Evolutionary conservation across 108 stramenopile genomes (phyloP), one percentile per base, ranked within the genome.

Genomic region (Skeletonema marinoi): DNA sequence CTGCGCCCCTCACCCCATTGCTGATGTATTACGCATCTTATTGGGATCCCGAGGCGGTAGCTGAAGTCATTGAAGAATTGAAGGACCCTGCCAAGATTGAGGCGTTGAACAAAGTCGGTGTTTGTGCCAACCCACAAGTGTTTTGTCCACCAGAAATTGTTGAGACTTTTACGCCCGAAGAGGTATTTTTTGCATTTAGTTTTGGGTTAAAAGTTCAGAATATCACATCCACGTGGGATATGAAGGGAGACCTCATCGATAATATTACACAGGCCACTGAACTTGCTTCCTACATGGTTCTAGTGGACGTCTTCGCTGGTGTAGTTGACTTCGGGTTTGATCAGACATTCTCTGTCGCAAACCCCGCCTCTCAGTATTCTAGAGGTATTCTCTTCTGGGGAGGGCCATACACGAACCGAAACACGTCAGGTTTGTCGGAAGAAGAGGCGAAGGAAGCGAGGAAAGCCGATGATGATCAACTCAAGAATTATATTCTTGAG

Each of bases 301-400:
- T 80, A 35, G 78, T 85, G 13, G 77, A 83, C 31, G 12, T 75
- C 6, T 75, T 65, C 39, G 75, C 70, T 42, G 74, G 72, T 38
- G 65, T 68, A 14, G 85, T 88, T 7, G 78, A 78, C 32, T 88
- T 83, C 74, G 81, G 78, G 2, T 85, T 78, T 46, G 84, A 85
- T 62, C 64, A 68, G 31, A 19, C 46, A 3, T 88, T 88, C 33
- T 70, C 71, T 25, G 59, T 74, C 21, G 65, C 68, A 11, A 85
- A 85, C 50, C 87, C 78, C 0, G 65, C 76, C 6, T 73, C 81
- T 21, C 74, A 58, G 71, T 85, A 79, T 61, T 83, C 85, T 2
- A 48, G 87, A 6, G 77, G 77, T 6, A 83, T 88, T 33, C 65
- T 85, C 30, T 78, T 66, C 48, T 88, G 87, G 87, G 87, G 87